Evolutionary conservation across 495 filamentous ascomycete species (phyloP), one percentile per base, ranked within the genome.

Genomic region (Hypomontagnella submonticulosa): DNA sequence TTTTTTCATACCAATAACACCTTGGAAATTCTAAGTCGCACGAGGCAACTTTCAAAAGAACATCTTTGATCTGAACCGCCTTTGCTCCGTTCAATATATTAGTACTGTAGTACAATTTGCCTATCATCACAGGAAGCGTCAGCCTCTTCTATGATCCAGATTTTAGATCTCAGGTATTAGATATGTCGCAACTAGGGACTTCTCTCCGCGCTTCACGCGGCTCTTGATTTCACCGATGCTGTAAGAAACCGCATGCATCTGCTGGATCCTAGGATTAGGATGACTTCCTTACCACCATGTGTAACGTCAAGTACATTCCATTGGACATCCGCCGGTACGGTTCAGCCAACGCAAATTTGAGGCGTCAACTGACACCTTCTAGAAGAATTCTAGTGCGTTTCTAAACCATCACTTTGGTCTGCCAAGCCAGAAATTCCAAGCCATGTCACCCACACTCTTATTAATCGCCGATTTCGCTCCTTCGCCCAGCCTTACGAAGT

Each of bases 321-420:
- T 67, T 67, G 65, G 66, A 47, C 20, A 58, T 38, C 53, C 58
- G 41, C 49, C 48, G 54, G 43, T 56, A 54, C 53, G 63, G 58
- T 20, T 55, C 56, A 54, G 46, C 47, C 38, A 57, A 27, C 59
- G 48, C 53, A 74, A 23, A 44, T 55, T 74, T 66, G 63, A 56
- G 65, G 56, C 56, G 53, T 63, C 59, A 46, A n/a, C 63, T 60
- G 61, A 73, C 70, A 70, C 71, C 75, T 79, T 79, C 77, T 75
- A 64, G 77, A 79, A 79, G 53, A 8, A 57, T 79, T 79, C 71
- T 73, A 73, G 71, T 54, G 67, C 4, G 16, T 23, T 66, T 69
- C 66, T 42, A 61, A 56, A 66, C 63, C 48, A 16, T 37, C 48
- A 27, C 37, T 43, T 62, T 42, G 47, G 58, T 58, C 42, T 63